Conservation (phyloP, 352 stramenopile species). For the Phytophthora melonis region DNA sequence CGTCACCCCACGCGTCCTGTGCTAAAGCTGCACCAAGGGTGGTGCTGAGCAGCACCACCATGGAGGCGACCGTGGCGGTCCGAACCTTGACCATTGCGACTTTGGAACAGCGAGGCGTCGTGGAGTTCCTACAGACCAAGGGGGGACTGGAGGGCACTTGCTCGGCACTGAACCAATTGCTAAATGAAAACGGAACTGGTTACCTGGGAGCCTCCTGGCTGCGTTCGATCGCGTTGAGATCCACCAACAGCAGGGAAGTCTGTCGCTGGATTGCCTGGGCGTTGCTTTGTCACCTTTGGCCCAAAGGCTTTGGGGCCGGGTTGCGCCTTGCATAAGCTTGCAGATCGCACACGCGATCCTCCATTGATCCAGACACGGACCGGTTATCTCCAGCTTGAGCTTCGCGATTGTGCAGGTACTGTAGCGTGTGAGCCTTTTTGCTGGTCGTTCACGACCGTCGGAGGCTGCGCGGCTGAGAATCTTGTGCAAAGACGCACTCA, state of each 20-base stretch:
- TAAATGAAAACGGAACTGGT: slow-evolving; percentile 15
- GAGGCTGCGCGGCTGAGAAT: neutral
- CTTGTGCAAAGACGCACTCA: neutral
- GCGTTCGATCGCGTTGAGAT: slow-evolving; percentile 7
- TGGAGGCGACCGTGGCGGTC: slow-evolving; percentile 20
- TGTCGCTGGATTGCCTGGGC: slow-evolving; percentile 18
- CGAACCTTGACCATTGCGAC: slow-evolving; percentile 28
- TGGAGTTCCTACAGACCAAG: neutral
- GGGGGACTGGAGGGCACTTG: slow-evolving; percentile 10
- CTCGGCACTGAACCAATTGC: slow-evolving; percentile 21
- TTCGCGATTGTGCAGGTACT: neutral
- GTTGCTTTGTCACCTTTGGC: slow-evolving; percentile 17
- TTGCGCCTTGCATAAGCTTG: neutral
- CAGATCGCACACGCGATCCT: slow-evolving; percentile 23
- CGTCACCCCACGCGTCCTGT: slow-evolving; percentile 31
- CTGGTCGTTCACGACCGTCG: neutral
- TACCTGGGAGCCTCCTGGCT: neutral
- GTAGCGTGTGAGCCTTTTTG: neutral
- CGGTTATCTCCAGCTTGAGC: slow-evolving; percentile 6
- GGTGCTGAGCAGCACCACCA: slow-evolving; percentile 20
- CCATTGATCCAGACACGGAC: slow-evolving; percentile 7
- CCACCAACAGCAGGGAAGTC: neutral
- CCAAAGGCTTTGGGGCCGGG: neutral
- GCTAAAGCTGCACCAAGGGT: slow-evolving; percentile 21
- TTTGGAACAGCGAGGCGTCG: slow-evolving; percentile 4